A percentile compares a stretch with the other conserved stretches of the same genome.
phyloP scores from a whole-genome alignment of 228 moss, liverwort and hornwort genomes.

The Sphagnum magellanicum region DNA sequence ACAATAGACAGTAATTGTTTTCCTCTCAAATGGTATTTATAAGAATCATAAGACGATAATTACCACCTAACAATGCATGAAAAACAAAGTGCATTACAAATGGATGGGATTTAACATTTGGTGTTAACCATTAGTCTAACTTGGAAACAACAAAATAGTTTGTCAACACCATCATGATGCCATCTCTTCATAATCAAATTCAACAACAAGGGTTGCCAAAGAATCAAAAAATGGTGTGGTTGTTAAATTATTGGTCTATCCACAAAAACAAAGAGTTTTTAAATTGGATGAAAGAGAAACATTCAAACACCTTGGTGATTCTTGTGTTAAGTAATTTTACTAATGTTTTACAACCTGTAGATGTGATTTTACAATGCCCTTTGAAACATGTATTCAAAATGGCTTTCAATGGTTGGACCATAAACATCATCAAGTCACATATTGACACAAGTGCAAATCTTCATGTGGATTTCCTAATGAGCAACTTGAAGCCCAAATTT shows the following conservation, averaged over 20 bases:
- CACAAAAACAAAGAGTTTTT: neutral
- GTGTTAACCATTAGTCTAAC: neutral
- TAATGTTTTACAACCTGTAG: neutral
- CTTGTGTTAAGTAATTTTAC: neutral
- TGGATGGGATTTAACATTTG: neutral
- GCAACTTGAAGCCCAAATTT: neutral
- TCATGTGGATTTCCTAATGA: neutral
- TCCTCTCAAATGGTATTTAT: neutral
- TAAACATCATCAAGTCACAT: neutral
- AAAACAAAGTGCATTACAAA: neutral
- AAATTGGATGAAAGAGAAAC: neutral
- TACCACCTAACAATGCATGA: neutral
- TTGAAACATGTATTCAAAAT: constrained; percentile 3
- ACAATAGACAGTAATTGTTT: neutral
- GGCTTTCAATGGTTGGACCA: neutral
- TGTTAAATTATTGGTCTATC: neutral
- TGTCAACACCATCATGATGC: neutral
- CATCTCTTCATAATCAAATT: neutral
- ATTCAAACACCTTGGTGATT: neutral
- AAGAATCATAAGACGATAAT: neutral
- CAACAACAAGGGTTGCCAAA: neutral
- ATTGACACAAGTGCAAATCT: neutral
- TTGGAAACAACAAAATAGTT: neutral
- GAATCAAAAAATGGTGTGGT: neutral
- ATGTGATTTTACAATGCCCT: neutral